Conservation (phyloP, 2,329 filamentous ascomycete species). For the Cercospora sesami region DNA sequence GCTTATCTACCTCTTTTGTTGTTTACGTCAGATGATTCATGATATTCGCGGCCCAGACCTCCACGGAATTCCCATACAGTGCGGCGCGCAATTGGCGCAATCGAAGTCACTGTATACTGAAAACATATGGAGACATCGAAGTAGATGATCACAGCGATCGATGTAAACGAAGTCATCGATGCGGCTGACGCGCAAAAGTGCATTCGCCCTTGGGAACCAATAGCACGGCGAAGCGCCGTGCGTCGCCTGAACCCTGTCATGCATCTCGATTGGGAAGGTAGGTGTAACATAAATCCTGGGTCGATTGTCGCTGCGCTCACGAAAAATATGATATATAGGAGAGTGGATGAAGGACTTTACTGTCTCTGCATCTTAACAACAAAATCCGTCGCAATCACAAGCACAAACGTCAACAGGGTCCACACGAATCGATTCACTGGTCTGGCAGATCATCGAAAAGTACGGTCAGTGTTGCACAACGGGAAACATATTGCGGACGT, state of each 20-base stretch:
- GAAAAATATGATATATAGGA: not conserved
- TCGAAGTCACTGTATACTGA: not conserved
- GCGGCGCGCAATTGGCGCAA: not conserved
- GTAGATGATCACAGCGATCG: not conserved
- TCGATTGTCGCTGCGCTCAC: not conserved
- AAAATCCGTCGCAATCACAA: no score
- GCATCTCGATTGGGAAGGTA: not conserved
- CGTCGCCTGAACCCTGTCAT: not conserved
- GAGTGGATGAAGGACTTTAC: no score
- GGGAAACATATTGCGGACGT: not conserved
- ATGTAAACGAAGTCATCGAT: not conserved
- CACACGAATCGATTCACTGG: no score
- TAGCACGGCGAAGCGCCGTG: not conserved
- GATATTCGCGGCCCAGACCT: no score
- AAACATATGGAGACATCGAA: not conserved
- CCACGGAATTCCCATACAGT: no score
- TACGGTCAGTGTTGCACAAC: not conserved
- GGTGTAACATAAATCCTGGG: not conserved
- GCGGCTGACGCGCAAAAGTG: not conserved
- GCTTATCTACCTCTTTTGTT: no score
- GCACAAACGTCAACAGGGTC: no score
- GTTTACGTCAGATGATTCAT: no score
- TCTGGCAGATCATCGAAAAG: not conserved
- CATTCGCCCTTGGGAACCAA: not conserved
- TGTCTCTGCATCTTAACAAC: no score